Conservation (phyloP, 805 yeast species). For the Candida takata region DNA sequence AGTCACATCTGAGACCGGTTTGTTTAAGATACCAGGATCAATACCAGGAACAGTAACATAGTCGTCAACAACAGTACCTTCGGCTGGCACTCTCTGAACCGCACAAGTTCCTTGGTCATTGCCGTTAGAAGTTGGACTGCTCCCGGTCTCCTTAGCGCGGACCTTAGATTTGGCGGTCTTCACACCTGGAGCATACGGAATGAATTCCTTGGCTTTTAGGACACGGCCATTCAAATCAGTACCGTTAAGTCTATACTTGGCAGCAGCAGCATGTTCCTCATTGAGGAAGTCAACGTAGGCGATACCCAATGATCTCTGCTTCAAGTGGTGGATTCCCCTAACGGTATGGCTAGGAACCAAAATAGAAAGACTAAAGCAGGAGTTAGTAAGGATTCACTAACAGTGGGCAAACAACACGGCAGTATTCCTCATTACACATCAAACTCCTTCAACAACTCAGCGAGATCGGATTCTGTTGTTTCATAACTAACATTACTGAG, state of each 20-base stretch:
- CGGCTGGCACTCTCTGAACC: too few relatives aligned
- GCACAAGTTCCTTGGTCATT: neutral
- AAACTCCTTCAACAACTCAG: slow-evolving; percentile 35
- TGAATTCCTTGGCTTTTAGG: slow-evolving; percentile 34
- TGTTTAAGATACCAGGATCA: neutral
- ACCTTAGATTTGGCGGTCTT: slow-evolving; percentile 12
- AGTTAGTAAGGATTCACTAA: too few relatives aligned
- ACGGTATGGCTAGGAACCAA: slow-evolving; percentile 50
- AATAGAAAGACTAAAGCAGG: slow-evolving; percentile 30
- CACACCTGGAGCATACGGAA: slow-evolving; percentile 32
- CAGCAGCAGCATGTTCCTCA: slow-evolving; percentile 55
- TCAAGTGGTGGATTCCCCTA: slow-evolving; percentile 34
- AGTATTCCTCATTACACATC: slow-evolving; percentile 33
- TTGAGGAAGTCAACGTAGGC: slow-evolving; percentile 79
- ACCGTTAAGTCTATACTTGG: slow-evolving; percentile 60
- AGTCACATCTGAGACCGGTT: slow-evolving; percentile 34
- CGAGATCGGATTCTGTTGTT: slow-evolving; percentile 47
- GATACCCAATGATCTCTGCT: slow-evolving; percentile 49
- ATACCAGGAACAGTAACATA: neutral
- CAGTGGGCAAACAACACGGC: slow-evolving; percentile 3
- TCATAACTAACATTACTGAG: slow-evolving; percentile 47
- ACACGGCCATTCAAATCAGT: slow-evolving; percentile 40
- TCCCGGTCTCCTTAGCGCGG: neutral
- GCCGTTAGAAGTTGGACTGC: neutral
- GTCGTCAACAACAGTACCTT: too few relatives aligned